Base-by-base conservation (phyloP, 176 grass and related monocot species). In the Eleusine indica region DNA sequence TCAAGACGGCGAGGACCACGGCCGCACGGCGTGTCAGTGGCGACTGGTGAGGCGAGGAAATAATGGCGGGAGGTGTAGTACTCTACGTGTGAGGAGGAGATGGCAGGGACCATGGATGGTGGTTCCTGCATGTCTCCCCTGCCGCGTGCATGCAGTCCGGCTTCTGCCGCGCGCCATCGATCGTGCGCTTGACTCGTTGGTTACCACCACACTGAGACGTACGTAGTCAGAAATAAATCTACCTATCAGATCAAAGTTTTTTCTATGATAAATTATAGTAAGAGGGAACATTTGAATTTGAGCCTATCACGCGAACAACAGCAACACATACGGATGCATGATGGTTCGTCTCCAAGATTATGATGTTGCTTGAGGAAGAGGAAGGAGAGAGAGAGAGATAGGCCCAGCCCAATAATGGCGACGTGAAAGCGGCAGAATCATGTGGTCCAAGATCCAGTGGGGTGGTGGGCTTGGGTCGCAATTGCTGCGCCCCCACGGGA, bases 401-500 rank as follows among this genome's bases (percentile, higher is more conserved):
- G 35, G n/a, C 29, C 80, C 56, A 25, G 13, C 16, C 11, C 66
- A 72, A 85, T 79, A 72, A 79, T 76, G 16, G 16, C 51, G n/a
- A 67, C 40, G 62, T 40, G 47, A 29, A 10, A 43, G 70, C 21
- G 70, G 49, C 37, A 76, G 65, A 29, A 8, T 15, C 4, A 29
- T 39, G 84, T 86, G 76, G 68, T 79, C 74, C 53, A 43, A 57
- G 53, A 17, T 43, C 5, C 28, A 39, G 52, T 60, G 17, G 53
- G 16, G 65, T 22, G 25, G 62, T 28, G 58, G 58, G 32, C 30
- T 66, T 28, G 42, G 4, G 13, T 49, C 15, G 38, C 52, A 14
- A 37, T 63, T 46, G 70, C 37, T 74, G 78, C 47, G 70, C 22
- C 86, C 80, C 74, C 86, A 66, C 74, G 86, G 86, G 73, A 53